phyloP scores from a whole-genome alignment of 768 basidiomycete genomes.

The Fomitopsis pulvina region DNA sequence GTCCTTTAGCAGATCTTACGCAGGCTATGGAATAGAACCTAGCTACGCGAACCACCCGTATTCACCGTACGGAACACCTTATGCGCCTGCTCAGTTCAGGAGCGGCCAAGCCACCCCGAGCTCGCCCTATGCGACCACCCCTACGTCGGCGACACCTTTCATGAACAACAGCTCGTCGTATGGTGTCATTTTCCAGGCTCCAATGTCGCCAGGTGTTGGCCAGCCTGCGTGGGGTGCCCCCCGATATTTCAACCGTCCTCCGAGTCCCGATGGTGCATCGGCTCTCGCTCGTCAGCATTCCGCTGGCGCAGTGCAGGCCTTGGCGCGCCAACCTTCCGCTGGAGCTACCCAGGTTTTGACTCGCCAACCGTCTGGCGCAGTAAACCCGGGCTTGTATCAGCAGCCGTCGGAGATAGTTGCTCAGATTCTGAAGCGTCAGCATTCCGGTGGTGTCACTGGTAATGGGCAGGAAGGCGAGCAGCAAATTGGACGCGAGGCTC shows the following conservation, averaged over 20 bases:
- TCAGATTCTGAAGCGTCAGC: background rate
- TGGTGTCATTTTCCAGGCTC: background rate
- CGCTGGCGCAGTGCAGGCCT: slow-evolving; percentile 1
- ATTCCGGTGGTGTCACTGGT: too few species aligned
- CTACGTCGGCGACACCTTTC: slow-evolving; percentile 32
- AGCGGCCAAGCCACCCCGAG: background rate
- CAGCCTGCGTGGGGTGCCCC: slow-evolving; percentile 8
- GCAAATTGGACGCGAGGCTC: slow-evolving; percentile 18
- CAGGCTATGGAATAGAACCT: slow-evolving; percentile 2
- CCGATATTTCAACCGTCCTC: slow-evolving; percentile 10
- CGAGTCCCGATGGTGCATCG: background rate
- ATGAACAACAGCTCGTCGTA: slow-evolving; percentile 28
- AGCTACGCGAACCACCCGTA: slow-evolving; percentile 9
- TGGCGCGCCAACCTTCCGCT: background rate
- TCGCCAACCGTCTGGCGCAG: background rate
- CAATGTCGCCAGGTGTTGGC: slow-evolving; percentile 7
- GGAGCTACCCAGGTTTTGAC: background rate
- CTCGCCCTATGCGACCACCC: slow-evolving; percentile 18
- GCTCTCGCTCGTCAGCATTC: slow-evolving; percentile 15
- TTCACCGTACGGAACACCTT: slow-evolving; percentile 21
- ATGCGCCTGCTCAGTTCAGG: slow-evolving; percentile 29
- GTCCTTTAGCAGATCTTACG: background rate
- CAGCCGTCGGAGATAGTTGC: slow-evolving; percentile 3
- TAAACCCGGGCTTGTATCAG: background rate
- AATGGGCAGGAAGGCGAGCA: background rate